Conservation (phyloP, 371 early-diverging fungal genomes). For the Umbelopsis sp. region DNA sequence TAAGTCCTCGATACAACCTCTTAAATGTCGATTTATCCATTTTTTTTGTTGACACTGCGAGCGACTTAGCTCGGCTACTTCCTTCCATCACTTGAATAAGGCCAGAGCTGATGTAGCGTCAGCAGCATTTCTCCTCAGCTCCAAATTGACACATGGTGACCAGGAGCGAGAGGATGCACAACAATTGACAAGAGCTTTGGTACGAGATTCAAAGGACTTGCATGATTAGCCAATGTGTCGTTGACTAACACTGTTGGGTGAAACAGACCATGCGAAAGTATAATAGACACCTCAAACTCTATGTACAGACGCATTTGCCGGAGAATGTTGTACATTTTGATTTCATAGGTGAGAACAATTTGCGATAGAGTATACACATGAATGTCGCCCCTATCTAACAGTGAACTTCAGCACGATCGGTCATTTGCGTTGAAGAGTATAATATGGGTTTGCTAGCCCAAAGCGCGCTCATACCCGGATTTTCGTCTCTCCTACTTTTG, state of each 20-base stretch:
- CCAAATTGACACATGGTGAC: slow-evolving; percentile 42
- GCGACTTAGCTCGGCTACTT: slow-evolving; percentile 50
- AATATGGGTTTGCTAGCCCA: slow-evolving; percentile 71
- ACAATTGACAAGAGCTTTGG: slow-evolving; percentile 68
- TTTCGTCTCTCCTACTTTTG: slow-evolving; percentile 59
- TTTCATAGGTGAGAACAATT: slow-evolving; percentile 29
- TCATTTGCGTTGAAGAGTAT: slow-evolving; percentile 74
- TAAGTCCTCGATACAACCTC: neutral
- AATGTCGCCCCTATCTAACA: neutral
- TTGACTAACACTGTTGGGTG: neutral
- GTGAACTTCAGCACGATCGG: slow-evolving; percentile 46
- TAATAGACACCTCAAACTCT: slow-evolving; percentile 47
- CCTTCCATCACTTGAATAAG: slow-evolving; percentile 53
- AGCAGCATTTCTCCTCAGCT: slow-evolving; percentile 64
- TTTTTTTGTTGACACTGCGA: too few relatives aligned
- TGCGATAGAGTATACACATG: neutral
- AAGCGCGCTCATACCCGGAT: slow-evolving; percentile 68
- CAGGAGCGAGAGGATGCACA: slow-evolving; percentile 59
- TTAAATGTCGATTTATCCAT: too few relatives aligned
- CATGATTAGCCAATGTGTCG: neutral
- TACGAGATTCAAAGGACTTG: neutral
- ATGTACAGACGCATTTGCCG: slow-evolving; percentile 66
- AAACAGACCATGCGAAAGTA: slow-evolving; percentile 64
- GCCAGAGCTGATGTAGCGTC: slow-evolving; percentile 48
- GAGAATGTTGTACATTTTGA: slow-evolving; percentile 71